Evolutionary conservation across 257 asterid genomes (phyloP).

Genomic region (Ocimum tenuiflorum): DNA sequence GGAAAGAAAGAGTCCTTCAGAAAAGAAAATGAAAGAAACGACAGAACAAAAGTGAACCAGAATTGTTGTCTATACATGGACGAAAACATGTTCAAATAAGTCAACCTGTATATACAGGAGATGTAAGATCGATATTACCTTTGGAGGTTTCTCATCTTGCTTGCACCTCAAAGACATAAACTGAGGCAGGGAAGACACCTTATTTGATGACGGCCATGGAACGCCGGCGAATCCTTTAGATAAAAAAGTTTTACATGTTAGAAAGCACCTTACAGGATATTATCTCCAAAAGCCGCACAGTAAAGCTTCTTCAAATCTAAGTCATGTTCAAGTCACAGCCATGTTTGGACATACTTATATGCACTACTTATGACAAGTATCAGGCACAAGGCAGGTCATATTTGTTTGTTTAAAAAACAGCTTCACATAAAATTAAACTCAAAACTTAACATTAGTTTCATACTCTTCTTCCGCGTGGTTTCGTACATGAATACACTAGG

Average conservation of each 20-base stretch:
- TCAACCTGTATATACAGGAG: slow-evolving; percentile 27
- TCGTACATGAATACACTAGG: neutral
- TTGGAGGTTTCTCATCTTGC: slow-evolving; percentile 39
- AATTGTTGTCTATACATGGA: slow-evolving; percentile 18
- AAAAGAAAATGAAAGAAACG: too few relatives aligned
- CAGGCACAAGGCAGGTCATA: neutral
- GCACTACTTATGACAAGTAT: neutral
- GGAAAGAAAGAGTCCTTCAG: too few relatives aligned
- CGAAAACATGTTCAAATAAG: slow-evolving; percentile 23
- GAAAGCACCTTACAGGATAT: neutral
- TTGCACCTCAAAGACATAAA: slow-evolving; percentile 40
- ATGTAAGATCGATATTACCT: slow-evolving; percentile 24
- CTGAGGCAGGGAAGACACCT: slow-evolving; percentile 47
- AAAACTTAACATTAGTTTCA: neutral
- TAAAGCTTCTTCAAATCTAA: neutral
- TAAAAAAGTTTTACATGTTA: neutral
- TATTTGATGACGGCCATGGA: slow-evolving; percentile 39
- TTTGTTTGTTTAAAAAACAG: neutral
- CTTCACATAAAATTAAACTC: neutral
- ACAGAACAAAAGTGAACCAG: slow-evolving; percentile 25
- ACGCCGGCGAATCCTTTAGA: slow-evolving; percentile 36
- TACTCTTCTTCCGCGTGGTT: neutral
- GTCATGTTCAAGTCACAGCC: neutral
- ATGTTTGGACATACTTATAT: neutral
- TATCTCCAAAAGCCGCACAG: neutral